Base-by-base conservation (phyloP, 2,329 filamentous ascomycete species). In the Trichoderma lentiforme region DNA sequence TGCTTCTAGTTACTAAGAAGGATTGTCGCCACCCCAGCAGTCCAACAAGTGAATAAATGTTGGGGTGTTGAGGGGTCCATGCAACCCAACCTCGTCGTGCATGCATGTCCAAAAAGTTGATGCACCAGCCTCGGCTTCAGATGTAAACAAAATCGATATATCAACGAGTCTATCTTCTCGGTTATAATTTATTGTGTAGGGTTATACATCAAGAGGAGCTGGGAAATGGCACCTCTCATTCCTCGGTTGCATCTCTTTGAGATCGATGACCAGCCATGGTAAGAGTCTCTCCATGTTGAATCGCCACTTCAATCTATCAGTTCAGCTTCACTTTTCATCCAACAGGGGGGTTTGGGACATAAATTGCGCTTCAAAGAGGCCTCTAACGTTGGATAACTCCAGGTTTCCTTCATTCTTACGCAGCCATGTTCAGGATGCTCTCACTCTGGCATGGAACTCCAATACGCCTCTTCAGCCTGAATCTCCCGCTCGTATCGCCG, bases 231-330 rank as follows among this genome's bases (percentile, higher is more conserved):
- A 56, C 84, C 87, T 63, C 81, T 86, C 51, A 79, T 89, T 70
- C 88, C 87, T 8, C 86, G 89, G 9, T 82, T 90, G 80, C 89
- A 92, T 78, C 85, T 91, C 75, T 90, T 89, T 74, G 90, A 92
- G 83, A 89, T 92, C 73, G 86, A 90, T 74, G 90, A 92, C 77
- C 89, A 91, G 79, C 75, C 86, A 70, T 92, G 90, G 90, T 91
- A 82, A 71, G 81, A 24, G 39, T 11, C 32, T 9, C 32, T 21
- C 30, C 6, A 21, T 4, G 6, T 6, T 15, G 21, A 12, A 47
- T 24, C 11, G 14, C 36, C 51, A 6, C 4, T 14, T 14, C n/a
- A 12, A n/a, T 36, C 4, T 9, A 26, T 58, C 2, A 8, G 15
- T 15, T n/a, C 14, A n/a, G 7, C 30, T 36, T 39, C 3, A 3